phyloP scores from a whole-genome alignment of 192 early-diverging fungal genomes.

The Podila epicladia region DNA sequence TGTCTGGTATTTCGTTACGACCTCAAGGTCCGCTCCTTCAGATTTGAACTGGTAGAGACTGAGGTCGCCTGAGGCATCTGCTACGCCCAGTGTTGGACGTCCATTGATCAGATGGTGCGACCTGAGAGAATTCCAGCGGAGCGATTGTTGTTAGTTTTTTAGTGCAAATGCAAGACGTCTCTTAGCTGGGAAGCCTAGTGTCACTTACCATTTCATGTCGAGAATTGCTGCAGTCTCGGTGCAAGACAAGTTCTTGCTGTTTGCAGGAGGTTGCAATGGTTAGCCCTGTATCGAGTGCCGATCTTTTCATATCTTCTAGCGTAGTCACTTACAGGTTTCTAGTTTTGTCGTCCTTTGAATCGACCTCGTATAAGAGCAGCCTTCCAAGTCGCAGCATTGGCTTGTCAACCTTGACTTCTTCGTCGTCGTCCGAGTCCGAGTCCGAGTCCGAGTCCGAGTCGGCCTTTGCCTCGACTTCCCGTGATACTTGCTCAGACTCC shows the following conservation, averaged over 20 bases:
- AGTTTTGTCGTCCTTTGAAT: conserved; percentile 31
- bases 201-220: conserved; percentile 75
- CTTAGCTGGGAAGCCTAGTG: neutral
- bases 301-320: neutral
- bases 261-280: neutral
- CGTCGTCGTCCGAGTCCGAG: conserved; percentile 26
- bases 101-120: conserved; percentile 62
- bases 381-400: conserved; percentile 70
- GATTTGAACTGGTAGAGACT: conserved; percentile 58
- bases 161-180: neutral
- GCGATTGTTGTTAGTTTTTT: neutral
- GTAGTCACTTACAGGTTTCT: conserved; percentile 33
- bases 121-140: conserved; percentile 28
- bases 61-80: conserved; percentile 67
- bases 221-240: conserved; percentile 73
- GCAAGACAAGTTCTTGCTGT: conserved; percentile 57
- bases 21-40: conserved; percentile 14
- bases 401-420: conserved; percentile 25
- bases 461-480: conserved; percentile 12
- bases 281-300: neutral
- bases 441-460: conserved; percentile 24
- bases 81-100: conserved; percentile 66
- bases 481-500: conserved; percentile 12
- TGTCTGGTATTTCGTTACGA: conserved; percentile 50
- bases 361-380: conserved; percentile 68